These are phyloP conservation scores for Colletotrichum liaoningense DNA, from an alignment of 2,329 filamentous ascomycete species.

Conservation along the genomic window DNA sequence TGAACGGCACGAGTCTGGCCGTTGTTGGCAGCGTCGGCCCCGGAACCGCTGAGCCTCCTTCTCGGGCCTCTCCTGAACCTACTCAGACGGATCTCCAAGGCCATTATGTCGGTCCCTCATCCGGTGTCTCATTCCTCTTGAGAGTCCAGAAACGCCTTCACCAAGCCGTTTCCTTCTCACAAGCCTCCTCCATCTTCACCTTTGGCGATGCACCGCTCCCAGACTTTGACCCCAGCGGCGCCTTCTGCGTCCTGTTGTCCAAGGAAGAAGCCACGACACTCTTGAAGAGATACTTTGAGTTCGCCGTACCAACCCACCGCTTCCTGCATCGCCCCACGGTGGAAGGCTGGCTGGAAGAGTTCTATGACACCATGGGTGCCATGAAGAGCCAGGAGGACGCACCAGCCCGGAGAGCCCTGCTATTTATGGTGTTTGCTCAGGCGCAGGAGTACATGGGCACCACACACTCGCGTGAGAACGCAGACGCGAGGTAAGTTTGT, in stretches of 20 bases:
- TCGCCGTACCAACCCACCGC: constrained; percentile 66
- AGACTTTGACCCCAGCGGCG: constrained; percentile 45
- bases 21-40: background rate
- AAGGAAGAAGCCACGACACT: constrained; percentile 49
- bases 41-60: constrained; percentile 53
- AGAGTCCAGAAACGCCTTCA: constrained; percentile 45
- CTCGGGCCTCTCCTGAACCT: constrained; percentile 52
- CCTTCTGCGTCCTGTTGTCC: constrained; percentile 53
- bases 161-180: constrained; percentile 40
- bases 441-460: constrained; percentile 52
- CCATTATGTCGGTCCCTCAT: constrained; percentile 47
- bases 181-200: constrained; percentile 56
- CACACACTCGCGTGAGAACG: constrained; percentile 16
- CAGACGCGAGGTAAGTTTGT: constrained; percentile 27
- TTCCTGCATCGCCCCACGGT: constrained; percentile 65
- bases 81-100: constrained; percentile 45
- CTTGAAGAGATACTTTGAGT: constrained; percentile 66
- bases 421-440: constrained; percentile 64
- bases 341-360: constrained; percentile 58
- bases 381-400: constrained; percentile 42
- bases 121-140: constrained; percentile 44
- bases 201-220: constrained; percentile 64
- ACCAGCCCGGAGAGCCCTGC: constrained; percentile 51
- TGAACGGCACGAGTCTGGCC: constrained; percentile 12
- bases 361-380: constrained; percentile 48